Evolutionary conservation across 2,329 filamentous ascomycete genomes (phyloP).

Genomic region (Stagonosporopsis tanaceti): DNA sequence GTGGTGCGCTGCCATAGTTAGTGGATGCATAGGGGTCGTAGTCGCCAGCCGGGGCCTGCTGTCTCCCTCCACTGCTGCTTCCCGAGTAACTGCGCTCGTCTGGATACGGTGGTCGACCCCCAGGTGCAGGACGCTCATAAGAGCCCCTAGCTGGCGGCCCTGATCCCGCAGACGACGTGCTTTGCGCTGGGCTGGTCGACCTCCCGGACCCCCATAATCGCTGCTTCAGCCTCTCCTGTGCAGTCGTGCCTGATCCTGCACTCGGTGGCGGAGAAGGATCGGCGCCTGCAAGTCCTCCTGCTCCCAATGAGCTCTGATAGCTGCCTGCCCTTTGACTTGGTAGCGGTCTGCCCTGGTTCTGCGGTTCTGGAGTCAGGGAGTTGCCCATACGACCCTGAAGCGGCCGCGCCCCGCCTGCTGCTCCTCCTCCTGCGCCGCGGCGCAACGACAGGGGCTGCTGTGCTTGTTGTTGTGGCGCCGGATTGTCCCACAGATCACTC

Average conservation of each 20-base stretch:
- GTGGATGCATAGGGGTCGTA: constrained; percentile 44
- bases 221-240: constrained; percentile 84
- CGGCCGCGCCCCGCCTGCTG: constrained; percentile 45
- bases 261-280: constrained; percentile 50
- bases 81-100: constrained; percentile 45
- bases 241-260: constrained; percentile 61
- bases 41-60: constrained; percentile 39
- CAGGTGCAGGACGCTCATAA: constrained; percentile 36
- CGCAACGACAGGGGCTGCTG: constrained; percentile 54
- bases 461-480: constrained; percentile 48
- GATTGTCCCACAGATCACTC: constrained; percentile 67
- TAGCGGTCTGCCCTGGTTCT: constrained; percentile 64
- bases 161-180: constrained; percentile 34
- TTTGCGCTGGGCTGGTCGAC: constrained; percentile 63
- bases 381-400: constrained; percentile 41
- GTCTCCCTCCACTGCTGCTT: constrained; percentile 35
- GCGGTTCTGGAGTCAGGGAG: constrained; percentile 45
- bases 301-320: constrained; percentile 67
- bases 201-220: constrained; percentile 75
- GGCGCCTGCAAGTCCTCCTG: constrained; percentile 47
- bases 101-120: constrained; percentile 39
- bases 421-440: constrained; percentile 53
- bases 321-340: constrained; percentile 78
- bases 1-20: constrained; percentile 35
- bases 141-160: constrained; percentile 30